phyloP scores from a whole-genome alignment of 1,284 basidiomycete species.

The Apiotrichum mycotoxinovorans region DNA sequence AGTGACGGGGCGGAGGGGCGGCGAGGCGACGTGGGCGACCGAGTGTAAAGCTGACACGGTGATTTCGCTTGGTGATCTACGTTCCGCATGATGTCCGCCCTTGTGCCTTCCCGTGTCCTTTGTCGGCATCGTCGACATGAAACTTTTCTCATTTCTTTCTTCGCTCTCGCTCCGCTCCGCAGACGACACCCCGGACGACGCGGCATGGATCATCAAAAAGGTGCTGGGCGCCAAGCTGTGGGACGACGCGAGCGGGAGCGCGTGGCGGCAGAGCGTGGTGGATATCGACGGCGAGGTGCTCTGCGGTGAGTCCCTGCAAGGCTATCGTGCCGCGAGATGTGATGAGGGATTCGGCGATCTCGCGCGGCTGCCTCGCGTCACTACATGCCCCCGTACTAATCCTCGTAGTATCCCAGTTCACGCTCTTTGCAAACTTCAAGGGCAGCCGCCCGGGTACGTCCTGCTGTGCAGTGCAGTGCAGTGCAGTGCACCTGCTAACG shows the following conservation, averaged over 20 bases:
- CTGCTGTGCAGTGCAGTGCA: conserved; percentile 17
- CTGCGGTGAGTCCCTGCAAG: conserved; percentile 55
- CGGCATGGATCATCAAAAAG: conserved; percentile 69
- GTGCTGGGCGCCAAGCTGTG: conserved; percentile 72
- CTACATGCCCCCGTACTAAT: no score
- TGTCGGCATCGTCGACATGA: no score
- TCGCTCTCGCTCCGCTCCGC: background rate
- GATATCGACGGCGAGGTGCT: conserved; percentile 81
- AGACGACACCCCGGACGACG: conserved; percentile 76
- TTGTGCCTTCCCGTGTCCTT: no score
- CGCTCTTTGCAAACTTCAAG: conserved; percentile 82
- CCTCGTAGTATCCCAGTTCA: conserved; percentile 76
- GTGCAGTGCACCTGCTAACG: background rate
- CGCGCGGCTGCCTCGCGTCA: background rate
- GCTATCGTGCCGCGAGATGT: background rate
- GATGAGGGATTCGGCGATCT: background rate
- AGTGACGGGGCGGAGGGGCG: background rate
- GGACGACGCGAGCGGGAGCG: conserved; percentile 52
- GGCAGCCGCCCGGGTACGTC: conserved; percentile 65
- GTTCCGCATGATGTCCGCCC: no score
- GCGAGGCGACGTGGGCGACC: background rate
- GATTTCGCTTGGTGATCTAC: background rate
- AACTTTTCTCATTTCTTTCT: no score
- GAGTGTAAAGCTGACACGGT: background rate
- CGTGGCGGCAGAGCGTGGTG: conserved; percentile 75